phyloP scores from a whole-genome alignment of 306 rosid genomes.

The Inga oerstediana region DNA sequence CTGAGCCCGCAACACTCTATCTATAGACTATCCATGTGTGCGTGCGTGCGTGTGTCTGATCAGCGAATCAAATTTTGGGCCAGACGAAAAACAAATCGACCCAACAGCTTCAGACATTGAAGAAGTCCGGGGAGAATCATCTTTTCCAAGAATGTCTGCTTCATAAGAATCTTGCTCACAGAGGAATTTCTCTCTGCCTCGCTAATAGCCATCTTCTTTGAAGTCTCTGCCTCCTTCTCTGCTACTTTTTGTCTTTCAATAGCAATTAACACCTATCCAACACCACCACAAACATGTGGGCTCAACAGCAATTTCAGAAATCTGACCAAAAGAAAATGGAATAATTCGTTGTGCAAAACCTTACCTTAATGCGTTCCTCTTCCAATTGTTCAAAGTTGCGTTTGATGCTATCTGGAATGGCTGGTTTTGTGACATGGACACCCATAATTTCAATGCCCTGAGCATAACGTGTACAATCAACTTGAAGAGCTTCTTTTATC shows the following conservation, averaged over 20 bases:
- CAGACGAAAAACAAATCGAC: conserved; percentile 42
- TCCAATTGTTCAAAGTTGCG: conserved; percentile 85
- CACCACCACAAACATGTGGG: conserved; percentile 28
- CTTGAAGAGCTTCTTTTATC: conserved; percentile 95
- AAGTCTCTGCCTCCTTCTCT: conserved; percentile 90
- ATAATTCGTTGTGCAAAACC: background rate
- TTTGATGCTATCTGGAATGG: conserved; percentile 74
- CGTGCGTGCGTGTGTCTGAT: no score
- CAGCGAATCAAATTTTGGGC: conserved; percentile 56
- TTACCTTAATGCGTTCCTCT: conserved; percentile 92
- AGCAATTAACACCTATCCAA: conserved; percentile 82
- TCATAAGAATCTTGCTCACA: conserved; percentile 92
- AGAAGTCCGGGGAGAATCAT: conserved; percentile 22
- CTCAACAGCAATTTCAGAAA: conserved; percentile 9
- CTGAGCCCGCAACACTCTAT: no score
- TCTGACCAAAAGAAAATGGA: background rate
- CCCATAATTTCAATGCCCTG: conserved; percentile 85
- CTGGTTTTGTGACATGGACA: conserved; percentile 85
- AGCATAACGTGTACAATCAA: conserved; percentile 86
- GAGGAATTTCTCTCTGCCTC: conserved; percentile 94
- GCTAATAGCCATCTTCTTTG: conserved; percentile 87
- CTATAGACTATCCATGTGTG: no score
- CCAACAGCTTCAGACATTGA: background rate
- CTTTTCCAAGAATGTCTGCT: conserved; percentile 76
- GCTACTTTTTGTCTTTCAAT: conserved; percentile 80